Base-by-base conservation (phyloP, 108 stramenopile genomes). In the Pseudonitzschia multistriata region DNA sequence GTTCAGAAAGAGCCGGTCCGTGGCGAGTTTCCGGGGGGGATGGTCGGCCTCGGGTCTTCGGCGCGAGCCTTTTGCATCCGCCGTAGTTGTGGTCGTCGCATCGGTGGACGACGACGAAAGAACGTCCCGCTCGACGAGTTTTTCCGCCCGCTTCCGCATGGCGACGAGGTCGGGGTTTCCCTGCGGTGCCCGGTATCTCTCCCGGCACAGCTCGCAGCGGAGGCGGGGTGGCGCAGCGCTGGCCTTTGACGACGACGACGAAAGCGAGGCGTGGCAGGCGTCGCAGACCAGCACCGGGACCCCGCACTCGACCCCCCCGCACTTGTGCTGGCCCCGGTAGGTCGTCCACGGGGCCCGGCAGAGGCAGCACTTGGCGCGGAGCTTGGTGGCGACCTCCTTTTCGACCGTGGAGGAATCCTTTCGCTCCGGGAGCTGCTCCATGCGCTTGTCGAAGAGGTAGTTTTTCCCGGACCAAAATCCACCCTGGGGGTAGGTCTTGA, bases 391-490 rank as follows among this genome's bases (percentile, higher is more conserved):
- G 2, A 82, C 76, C 37, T 80, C 85, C 6, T 73, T 28, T 54
- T 86, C 88, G 7, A 84, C 76, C 40, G 65, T 34, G 17, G 42
- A 21, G 5, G 35, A 66, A 5, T 79, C 57, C 22, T 62, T 64
- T 45, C 66, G 27, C 64, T 69, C 80, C 3, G 86, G 85, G 24
- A 76, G 73, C 49, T 92, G 91, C 59, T 86, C 88, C 82, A 92
- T 88, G 24, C 92, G 71, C 55, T 78, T 73, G 70, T 93, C 92
- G 79, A 93, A 93, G 0, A 87, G 72, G 68, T 88, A 93, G 56
- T 93, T 93, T 70, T 89, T 93, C 1, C 91, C 91, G 62, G 72
- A 76, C 91, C 91, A 92, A 36, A 66, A 84, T 14, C 91, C 91
- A 34, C 91, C 91, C 22, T 89, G 77, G 0, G 85, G 85, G 64